Percentiles rank a stretch among this genome's conserved stretches.
Conservation (phyloP, 129 eudicot species). For the Flaveria robusta region DNA sequence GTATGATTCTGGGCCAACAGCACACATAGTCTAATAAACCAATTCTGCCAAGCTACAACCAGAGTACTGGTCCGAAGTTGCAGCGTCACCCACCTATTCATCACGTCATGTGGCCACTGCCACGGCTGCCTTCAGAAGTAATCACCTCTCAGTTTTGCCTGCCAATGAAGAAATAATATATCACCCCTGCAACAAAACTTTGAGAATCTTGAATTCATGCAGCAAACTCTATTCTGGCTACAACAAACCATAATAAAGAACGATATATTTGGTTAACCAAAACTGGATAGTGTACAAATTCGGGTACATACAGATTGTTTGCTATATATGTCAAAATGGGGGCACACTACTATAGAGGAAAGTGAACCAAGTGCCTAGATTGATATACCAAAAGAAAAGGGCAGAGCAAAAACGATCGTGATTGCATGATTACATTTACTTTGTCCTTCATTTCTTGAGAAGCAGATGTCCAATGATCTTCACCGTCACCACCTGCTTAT, state of each 20-base stretch:
- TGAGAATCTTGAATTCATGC: too few species aligned
- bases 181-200: too few species aligned
- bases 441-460: conserved; percentile 27
- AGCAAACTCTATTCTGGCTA: too few species aligned
- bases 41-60: too few species aligned
- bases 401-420: conserved; percentile 23
- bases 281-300: conserved; percentile 64
- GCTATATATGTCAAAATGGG: conserved; percentile 40
- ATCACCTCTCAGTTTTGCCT: too few species aligned
- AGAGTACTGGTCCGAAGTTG: too few species aligned
- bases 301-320: conserved; percentile 47
- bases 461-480: conserved; percentile 22
- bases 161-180: too few species aligned
- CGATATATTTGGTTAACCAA: conserved; percentile 46
- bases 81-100: too few species aligned
- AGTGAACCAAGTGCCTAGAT: conserved; percentile 39
- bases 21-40: too few species aligned
- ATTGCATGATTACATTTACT: conserved; percentile 40
- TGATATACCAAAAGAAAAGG: conserved; percentile 24
- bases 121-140: too few species aligned
- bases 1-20: too few species aligned
- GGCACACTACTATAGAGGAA: conserved; percentile 24
- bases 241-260: conserved; percentile 18
- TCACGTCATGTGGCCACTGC: too few species aligned
- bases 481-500: conserved; percentile 38